Percentiles rank a stretch among this genome's conserved stretches.
phyloP scores from a whole-genome alignment of 345 rosid species.

The Pugionium cornutum region DNA sequence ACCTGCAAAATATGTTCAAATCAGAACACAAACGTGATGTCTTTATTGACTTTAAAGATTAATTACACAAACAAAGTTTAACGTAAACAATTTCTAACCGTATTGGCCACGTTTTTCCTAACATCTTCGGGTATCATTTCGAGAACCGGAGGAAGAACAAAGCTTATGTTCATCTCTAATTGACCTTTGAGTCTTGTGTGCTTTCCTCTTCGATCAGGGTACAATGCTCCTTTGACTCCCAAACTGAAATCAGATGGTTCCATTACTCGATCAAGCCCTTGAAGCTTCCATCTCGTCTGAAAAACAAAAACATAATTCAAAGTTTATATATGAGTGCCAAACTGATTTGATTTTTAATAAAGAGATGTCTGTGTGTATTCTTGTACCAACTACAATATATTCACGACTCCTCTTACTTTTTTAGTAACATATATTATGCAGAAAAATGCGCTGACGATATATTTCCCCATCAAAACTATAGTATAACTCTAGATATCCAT shows the following conservation, averaged over 20 bases:
- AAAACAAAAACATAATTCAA: neutral
- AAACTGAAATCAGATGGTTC: conserved; percentile 66
- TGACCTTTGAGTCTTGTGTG: conserved; percentile 71
- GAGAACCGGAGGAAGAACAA: conserved; percentile 73
- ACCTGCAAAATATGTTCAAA: conserved; percentile 44
- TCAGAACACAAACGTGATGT: neutral
- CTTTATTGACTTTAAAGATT: neutral
- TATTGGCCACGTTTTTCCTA: conserved; percentile 56
- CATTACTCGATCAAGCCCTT: conserved; percentile 60
- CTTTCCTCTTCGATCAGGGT: conserved; percentile 53
- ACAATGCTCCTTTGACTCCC: conserved; percentile 66
- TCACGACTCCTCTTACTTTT: too few relatives aligned
- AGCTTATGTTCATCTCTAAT: conserved; percentile 71
- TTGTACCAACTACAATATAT: too few relatives aligned
- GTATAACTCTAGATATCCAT: too few relatives aligned
- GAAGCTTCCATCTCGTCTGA: conserved; percentile 83
- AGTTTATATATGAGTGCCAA: too few relatives aligned
- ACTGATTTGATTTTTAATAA: too few relatives aligned
- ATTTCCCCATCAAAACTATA: too few relatives aligned
- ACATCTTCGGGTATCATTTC: conserved; percentile 70
- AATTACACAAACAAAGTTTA: neutral
- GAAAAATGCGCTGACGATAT: too few relatives aligned
- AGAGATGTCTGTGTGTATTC: too few relatives aligned
- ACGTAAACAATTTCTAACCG: conserved; percentile 44
- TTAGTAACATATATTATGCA: too few relatives aligned